phyloP scores from a whole-genome alignment of 176 grass and related monocot species.

The Oryza brachyantha region DNA sequence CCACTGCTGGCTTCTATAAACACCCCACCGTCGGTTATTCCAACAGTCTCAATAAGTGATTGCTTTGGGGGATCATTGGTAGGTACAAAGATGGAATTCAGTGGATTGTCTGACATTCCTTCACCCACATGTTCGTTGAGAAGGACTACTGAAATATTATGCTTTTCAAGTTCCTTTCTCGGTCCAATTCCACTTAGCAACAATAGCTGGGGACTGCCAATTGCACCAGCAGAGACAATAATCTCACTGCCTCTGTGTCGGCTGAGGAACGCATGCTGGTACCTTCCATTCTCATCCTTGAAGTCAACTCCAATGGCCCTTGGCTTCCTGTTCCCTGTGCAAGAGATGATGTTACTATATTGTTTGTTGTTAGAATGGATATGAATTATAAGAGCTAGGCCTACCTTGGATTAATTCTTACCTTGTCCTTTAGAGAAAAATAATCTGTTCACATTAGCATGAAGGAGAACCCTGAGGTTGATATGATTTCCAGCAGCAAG shows the following conservation, averaged over 20 bases:
- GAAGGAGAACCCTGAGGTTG: conserved; percentile 76
- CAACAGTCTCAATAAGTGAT: conserved; percentile 85
- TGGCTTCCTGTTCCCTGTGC: conserved; percentile 48
- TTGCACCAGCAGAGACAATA: conserved; percentile 70
- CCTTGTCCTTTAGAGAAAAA: conserved; percentile 51
- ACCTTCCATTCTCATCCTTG: conserved; percentile 65
- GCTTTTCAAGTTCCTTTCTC: conserved; percentile 55
- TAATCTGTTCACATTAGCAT: conserved; percentile 69
- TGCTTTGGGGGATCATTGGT: conserved; percentile 65
- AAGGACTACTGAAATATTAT: conserved; percentile 57
- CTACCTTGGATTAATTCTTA: conserved; percentile 34
- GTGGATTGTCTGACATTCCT: conserved; percentile 81
- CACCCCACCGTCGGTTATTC: conserved; percentile 60
- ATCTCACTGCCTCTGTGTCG: conserved; percentile 48
- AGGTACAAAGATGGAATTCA: conserved; percentile 90
- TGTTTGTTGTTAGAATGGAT: neutral
- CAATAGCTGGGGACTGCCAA: conserved; percentile 83
- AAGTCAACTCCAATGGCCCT: conserved; percentile 74
- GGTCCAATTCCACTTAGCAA: conserved; percentile 87
- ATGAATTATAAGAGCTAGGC: neutral
- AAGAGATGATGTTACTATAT: conserved; percentile 40
- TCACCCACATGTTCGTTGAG: conserved; percentile 69
- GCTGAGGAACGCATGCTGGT: conserved; percentile 58
- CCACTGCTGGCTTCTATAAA: conserved; percentile 98
- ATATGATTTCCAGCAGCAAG: conserved; percentile 56